Evolutionary conservation across 2,329 filamentous ascomycete genomes (phyloP).

Genomic region (Aaosphaeria arxii): DNA sequence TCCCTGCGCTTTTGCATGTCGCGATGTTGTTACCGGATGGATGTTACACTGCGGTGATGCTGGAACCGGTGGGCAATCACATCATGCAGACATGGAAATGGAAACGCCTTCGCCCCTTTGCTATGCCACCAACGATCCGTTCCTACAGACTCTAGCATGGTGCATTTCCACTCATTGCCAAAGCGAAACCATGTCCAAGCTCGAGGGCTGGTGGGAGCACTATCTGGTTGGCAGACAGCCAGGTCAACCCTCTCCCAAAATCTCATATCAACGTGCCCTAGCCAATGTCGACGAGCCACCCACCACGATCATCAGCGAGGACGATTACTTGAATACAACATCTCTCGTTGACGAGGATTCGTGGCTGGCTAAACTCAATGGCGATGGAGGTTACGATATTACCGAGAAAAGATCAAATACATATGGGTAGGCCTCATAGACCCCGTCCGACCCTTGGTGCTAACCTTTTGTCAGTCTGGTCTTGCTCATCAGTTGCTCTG

Average conservation of each 20-base stretch:
- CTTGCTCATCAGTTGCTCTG: slow-evolving; percentile 8
- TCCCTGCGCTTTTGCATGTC: slow-evolving; percentile 13
- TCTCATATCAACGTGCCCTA: slow-evolving; percentile 16
- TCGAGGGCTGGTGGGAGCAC: slow-evolving; percentile 10
- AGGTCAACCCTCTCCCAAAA: slow-evolving; percentile 9
- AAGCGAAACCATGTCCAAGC: slow-evolving; percentile 5
- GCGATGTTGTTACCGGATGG: slow-evolving; percentile 5
- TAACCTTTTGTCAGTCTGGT: slow-evolving; percentile 6
- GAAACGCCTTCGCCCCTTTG: slow-evolving; percentile 9
- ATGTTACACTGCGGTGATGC: slow-evolving; percentile 8
- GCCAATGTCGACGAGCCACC: slow-evolving; percentile 7
- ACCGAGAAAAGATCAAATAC: slow-evolving; percentile 4
- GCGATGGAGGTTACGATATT: slow-evolving; percentile 2
- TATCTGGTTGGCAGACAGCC: not conserved
- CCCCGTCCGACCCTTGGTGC: not conserved
- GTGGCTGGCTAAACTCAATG: slow-evolving; percentile 4
- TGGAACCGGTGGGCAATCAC: not conserved
- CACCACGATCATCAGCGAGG: slow-evolving; percentile 3
- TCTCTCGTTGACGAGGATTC: slow-evolving; percentile 7
- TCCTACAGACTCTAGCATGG: slow-evolving; percentile 15
- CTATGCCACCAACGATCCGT: slow-evolving; percentile 14
- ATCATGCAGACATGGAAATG: slow-evolving; percentile 7
- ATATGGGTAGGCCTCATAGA: slow-evolving; percentile 8
- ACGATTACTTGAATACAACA: slow-evolving; percentile 13
- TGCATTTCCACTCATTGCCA: slow-evolving; percentile 13